These are phyloP conservation scores for Oryza australiensis DNA, from an alignment of 176 grass and related monocot genomes.

Conservation along the genomic window DNA sequence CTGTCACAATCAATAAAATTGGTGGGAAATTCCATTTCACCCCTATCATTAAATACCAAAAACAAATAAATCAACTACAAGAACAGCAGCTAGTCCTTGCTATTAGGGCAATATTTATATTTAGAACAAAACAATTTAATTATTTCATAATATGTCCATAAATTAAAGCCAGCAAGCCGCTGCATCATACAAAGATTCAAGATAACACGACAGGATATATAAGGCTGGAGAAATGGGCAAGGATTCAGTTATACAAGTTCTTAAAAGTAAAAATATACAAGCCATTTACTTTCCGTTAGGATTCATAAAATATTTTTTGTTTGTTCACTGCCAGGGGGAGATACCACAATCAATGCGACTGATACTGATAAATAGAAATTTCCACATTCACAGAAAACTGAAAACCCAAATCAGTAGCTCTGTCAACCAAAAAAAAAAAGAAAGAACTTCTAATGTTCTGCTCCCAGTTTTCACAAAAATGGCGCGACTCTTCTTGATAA, in stretches of 20 bases:
- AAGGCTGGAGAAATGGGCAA: neutral
- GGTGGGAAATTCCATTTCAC: neutral
- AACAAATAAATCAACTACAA: neutral
- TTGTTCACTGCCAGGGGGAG: neutral
- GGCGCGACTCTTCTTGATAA: neutral
- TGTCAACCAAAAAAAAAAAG: constrained; percentile 36
- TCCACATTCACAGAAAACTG: constrained; percentile 12
- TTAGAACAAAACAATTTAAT: neutral
- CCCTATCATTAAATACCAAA: neutral
- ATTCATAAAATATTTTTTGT: constrained; percentile 5
- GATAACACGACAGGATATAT: neutral
- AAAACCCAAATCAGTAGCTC: constrained; percentile 4
- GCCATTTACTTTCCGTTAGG: neutral
- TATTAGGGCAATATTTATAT: constrained; percentile 12
- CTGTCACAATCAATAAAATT: neutral
- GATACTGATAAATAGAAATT: constrained; percentile 23
- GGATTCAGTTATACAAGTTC: neutral
- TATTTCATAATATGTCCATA: neutral
- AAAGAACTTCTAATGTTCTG: neutral
- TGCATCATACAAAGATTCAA: neutral
- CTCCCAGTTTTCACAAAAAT: constrained; percentile 22
- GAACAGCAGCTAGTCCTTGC: no score
- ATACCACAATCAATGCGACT: constrained; percentile 9
- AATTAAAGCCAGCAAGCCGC: neutral
- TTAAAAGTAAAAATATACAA: neutral